These are phyloP conservation scores for Grosmannia huntii DNA, from an alignment of 2,329 filamentous ascomycete genomes.

Conservation along the genomic window DNA sequence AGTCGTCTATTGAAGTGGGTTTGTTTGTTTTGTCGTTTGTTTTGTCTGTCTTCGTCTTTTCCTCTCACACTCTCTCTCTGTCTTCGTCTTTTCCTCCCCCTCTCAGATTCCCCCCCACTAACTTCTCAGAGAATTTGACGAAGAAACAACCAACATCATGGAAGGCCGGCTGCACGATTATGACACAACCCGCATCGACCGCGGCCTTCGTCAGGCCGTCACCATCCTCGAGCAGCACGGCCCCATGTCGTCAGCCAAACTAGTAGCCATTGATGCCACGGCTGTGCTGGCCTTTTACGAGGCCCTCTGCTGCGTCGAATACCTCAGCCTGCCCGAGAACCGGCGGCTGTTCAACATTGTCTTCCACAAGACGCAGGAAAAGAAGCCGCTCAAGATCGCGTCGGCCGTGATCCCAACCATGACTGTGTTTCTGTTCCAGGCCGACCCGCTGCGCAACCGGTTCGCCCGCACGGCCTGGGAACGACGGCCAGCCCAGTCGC, in stretches of 20 bases:
- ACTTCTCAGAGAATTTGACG: conserved; percentile 25
- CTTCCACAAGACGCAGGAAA: conserved; percentile 68
- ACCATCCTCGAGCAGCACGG: conserved; percentile 32
- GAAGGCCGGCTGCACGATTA: conserved; percentile 26
- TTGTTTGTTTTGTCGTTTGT: neutral
- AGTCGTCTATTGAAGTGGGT: conserved; percentile 48
- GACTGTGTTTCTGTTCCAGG: conserved; percentile 71
- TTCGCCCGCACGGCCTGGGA: conserved; percentile 62
- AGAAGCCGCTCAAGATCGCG: conserved; percentile 63
- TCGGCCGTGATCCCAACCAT: conserved; percentile 66
- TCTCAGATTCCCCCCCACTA: neutral
- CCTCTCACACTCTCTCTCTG: neutral
- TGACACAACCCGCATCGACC: conserved; percentile 21
- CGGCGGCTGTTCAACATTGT: conserved; percentile 61
- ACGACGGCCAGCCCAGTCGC: conserved; percentile 44
- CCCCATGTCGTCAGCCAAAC: conserved; percentile 31
- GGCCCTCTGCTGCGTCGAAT: conserved; percentile 70
- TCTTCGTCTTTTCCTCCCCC: neutral
- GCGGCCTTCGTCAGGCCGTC: conserved; percentile 35
- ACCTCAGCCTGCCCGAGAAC: conserved; percentile 46
- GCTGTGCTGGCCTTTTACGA: conserved; percentile 78
- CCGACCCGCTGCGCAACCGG: conserved; percentile 45
- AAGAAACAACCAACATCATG: conserved; percentile 24
- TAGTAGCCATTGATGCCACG: conserved; percentile 35
- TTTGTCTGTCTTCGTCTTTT: neutral